Base-by-base conservation (phyloP, 2,329 filamentous ascomycete genomes). In the Chaetomium globosum region DNA sequence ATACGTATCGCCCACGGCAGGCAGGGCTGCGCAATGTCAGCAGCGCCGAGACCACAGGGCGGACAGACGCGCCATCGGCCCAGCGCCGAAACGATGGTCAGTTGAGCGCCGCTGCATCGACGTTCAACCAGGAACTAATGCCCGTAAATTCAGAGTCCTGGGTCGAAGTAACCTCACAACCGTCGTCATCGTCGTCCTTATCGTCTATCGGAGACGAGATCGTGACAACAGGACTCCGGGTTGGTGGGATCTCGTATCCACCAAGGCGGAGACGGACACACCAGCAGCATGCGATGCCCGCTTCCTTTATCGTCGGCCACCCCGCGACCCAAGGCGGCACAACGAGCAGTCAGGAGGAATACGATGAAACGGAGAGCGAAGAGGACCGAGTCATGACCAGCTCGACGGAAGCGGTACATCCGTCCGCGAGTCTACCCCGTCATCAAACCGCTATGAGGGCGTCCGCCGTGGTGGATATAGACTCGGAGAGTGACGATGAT, bases 91-190 rank as follows among this genome's bases (percentile, higher is more conserved):
- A 76, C 70, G 75, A 77, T 49, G 75, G 76, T 77, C 65, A 74
- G 75, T 74, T 60, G 23, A 53, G 57, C 39, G 36, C 31, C 39
- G 13, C 23, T 36, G n/a, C 28, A 46, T 63, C 55, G 5, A 13
- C 23, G n/a, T 28, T 19, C 48, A 53, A 43, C 21, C 57, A 46
- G 51, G 36, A 31, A 39, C 62, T 69, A 61, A 69, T 54, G 51
- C 10, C 31, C 26, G 33, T 72, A 67, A 67, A 56, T 64, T 70
- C 81, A 93, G 95, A 98, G 80, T 97, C 95, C 9, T 99, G 95
- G 95, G 87, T 98, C 72, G 94, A 99, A 77, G 88, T 99, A 67
- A 87, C 90, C 55, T 97, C 94, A 4, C 92, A 95, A 72, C 93
- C 94, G 8, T 97, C 94, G 0, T 96, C 94, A 0, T 96, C 94